Evolutionary conservation across 2,329 filamentous ascomycete species (phyloP), one percentile per base, ranked within the genome.

Genomic region (Colletotrichum graminicola): DNA sequence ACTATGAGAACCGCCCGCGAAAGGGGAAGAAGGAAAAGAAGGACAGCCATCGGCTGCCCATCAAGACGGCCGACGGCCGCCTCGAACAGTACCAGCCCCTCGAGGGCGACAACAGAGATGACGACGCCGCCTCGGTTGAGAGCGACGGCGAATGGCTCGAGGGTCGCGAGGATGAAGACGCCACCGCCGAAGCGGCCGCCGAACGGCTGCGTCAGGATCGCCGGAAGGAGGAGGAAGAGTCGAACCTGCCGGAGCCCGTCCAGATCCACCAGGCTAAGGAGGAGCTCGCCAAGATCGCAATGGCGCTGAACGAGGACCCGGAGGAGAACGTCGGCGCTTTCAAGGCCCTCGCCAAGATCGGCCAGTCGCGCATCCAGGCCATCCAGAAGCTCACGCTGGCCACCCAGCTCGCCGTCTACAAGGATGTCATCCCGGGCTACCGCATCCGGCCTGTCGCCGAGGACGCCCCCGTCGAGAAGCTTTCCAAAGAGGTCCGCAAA

Each of bases 351-450:
- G 91, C 91, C 41, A 89, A 92, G 76, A 89, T 97, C 75, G 91
- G 92, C 26, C 86, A 91, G 66, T 92, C 92, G 10, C 85, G 86
- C 18, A 90, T 95, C 73, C 81, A 88, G 18, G 91, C 92, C 2
- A 91, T 99, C 63, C 92, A 93, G 83, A 97, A 97, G 81, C 87
- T 99, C 72, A 91, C 93, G 8, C 84, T 99, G 74, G 93, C 92
- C 59, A 94, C 96, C 29, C 95, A 98, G 81, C 88, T 96, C 79
- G 89, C 95, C 0, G 90, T 98, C 16, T 99, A 95, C 86, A 97
- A 95, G 80, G 96, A 98, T 81, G 89, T 98, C 57, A 98, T 99
- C 71, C 96, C 96, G 0, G 96, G 96, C 29, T 99, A 99, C 80
- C 89, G 96, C 72, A 98, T 99, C 84, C 91, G 96, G 23, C 93